Percentiles rank a stretch among this genome's conserved stretches.
Conservation (phyloP, 2,329 filamentous ascomycete species). For the Aspergillus tanneri region DNA sequence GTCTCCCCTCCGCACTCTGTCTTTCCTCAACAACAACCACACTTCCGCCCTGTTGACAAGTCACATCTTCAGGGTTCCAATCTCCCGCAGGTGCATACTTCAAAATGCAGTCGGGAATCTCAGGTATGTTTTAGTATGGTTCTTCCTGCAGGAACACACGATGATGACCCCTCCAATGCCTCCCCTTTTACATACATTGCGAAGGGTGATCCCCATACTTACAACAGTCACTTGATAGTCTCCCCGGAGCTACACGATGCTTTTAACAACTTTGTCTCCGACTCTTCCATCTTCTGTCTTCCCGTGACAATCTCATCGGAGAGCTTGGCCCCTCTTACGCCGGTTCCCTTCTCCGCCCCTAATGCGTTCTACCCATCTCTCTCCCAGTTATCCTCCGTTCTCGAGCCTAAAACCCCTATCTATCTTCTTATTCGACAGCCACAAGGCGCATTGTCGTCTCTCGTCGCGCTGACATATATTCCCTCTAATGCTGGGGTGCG, state of each 20-base stretch:
- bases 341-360: conserved; percentile 41
- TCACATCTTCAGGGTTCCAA: conserved; percentile 10
- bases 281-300: conserved; percentile 45
- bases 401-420: conserved; percentile 56
- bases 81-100: conserved; percentile 13
- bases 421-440: conserved; percentile 62
- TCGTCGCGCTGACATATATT: conserved; percentile 61
- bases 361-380: conserved; percentile 54
- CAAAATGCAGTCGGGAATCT: conserved; percentile 52
- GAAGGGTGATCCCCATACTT: conserved; percentile 7
- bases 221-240: conserved; percentile 29
- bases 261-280: conserved; percentile 45
- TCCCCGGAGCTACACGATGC: conserved; percentile 49
- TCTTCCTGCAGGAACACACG: background rate
- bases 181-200: background rate
- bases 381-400: conserved; percentile 48
- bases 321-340: conserved; percentile 40
- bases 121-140: conserved; percentile 33
- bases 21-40: conserved; percentile 19
- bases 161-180: background rate
- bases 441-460: conserved; percentile 22
- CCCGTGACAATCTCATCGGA: conserved; percentile 49
- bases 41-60: too few relatives aligned
- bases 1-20: conserved; percentile 17
- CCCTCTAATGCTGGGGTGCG: conserved; percentile 63